phyloP scores from a whole-genome alignment of 179 eudicot species.

The Silene noctiflora region DNA sequence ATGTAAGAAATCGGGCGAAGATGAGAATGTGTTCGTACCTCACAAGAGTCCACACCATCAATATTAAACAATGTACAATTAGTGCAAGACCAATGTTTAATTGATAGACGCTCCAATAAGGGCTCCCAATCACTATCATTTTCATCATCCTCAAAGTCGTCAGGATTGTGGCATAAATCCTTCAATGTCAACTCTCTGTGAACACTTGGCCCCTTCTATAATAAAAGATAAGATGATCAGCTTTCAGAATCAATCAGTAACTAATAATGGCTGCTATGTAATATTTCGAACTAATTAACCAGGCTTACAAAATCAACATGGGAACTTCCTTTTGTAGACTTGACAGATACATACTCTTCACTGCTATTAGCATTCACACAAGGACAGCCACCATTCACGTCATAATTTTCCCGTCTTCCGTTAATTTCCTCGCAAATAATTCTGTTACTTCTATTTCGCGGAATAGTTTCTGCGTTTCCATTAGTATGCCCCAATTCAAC shows the following conservation, averaged over 20 bases:
- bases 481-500: constrained; percentile 36
- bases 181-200: constrained; percentile 59
- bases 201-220: constrained; percentile 47
- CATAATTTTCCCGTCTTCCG: constrained; percentile 34
- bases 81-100: constrained; percentile 75
- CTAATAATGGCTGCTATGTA: background rate
- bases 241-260: background rate
- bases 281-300: background rate
- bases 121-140: constrained; percentile 98
- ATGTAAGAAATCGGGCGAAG: background rate
- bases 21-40: constrained; percentile 43
- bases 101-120: constrained; percentile 32
- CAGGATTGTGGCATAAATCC: constrained; percentile 55
- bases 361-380: constrained; percentile 28
- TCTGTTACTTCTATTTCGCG: constrained; percentile 32
- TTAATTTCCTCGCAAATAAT: constrained; percentile 25
- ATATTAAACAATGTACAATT: constrained; percentile 84
- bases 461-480: constrained; percentile 32
- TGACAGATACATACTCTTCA: constrained; percentile 29
- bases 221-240: constrained; percentile 16
- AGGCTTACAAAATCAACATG: constrained; percentile 34
- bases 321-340: constrained; percentile 30
- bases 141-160: constrained; percentile 67
- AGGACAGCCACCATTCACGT: constrained; percentile 24
- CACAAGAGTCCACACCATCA: constrained; percentile 51